Base-by-base conservation (phyloP, 257 asterid species). In the Nicotiana paniculata region DNA sequence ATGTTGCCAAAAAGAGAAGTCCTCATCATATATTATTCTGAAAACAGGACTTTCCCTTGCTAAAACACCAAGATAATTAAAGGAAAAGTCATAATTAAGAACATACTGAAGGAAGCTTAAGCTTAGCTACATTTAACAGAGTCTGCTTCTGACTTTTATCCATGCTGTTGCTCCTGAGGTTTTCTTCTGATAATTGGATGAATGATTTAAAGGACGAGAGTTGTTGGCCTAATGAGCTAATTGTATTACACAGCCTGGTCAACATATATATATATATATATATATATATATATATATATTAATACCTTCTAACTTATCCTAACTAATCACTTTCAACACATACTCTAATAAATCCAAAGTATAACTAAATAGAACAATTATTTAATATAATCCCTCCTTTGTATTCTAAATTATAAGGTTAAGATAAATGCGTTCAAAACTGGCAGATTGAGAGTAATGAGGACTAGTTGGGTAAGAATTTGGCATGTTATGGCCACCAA, bases 91-190 rank as follows among this genome's bases (percentile, higher is more conserved):
- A 13, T 5, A 54, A 64, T 24, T 26, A 37, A 43, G 1, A 28
- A 82, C 86, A 4, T 81, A 86, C 89, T 33, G 79, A 61, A 0
- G 89, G 89, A 72, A 83, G 66, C 63, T 83, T 77, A 4, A 86
- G 76, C 62, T 86, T 86, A 46, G 89, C 85, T 26, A 83, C 89
- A 16, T 66, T 10, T 4, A 81, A 66, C 26, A 86, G 81, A 53
- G 83, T 61, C 9, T 62, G 74, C 18, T 86, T 81, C 2, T 53
- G 80, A 21, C 68, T 59, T 39, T 76, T 68, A 76, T 51, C 72
- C 89, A 86, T 85, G 37, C 24, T 24, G 6, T 32, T 77, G 70
- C 53, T 77, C 11, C 57, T 32, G 18, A 61, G 35, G 1, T n/a
- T 18, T 77, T 77, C 17, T 0, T 15, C 43, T 24, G 39, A 28